Conservation (phyloP, 192 early-diverging fungal genomes). For the Podila clonocystis region DNA sequence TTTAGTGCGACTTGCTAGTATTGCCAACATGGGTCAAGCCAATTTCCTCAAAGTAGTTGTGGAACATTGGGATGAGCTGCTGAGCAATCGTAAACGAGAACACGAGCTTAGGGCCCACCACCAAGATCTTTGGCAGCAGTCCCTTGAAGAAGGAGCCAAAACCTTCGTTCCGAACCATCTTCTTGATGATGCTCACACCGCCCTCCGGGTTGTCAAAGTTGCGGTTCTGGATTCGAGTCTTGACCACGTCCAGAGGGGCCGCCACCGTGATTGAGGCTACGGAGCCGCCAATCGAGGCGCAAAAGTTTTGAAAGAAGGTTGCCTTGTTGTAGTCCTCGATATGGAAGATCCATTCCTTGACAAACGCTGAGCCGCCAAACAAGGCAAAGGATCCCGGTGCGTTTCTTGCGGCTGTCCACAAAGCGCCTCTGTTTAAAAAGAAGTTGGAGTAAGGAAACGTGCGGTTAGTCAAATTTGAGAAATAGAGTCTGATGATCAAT, state of each 20-base stretch:
- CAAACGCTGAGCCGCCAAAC: constrained; percentile 90
- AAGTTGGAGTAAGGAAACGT: background rate
- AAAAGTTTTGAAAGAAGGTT: constrained; percentile 97
- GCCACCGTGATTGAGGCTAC: constrained; percentile 92
- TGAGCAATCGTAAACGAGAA: constrained; percentile 97
- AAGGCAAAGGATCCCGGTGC: constrained; percentile 98
- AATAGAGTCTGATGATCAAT: background rate
- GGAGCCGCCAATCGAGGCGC: constrained; percentile 93
- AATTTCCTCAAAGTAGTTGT: constrained; percentile 51
- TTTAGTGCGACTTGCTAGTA: constrained; percentile 10
- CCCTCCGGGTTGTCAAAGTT: constrained; percentile 88
- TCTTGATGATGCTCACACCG: constrained; percentile 84
- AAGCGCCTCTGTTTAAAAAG: constrained; percentile 71
- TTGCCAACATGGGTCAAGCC: constrained; percentile 26
- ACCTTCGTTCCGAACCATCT: constrained; percentile 94
- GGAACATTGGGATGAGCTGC: constrained; percentile 85
- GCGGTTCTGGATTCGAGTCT: constrained; percentile 96
- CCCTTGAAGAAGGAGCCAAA: constrained; percentile 95
- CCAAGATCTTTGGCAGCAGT: constrained; percentile 81
- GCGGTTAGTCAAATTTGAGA: background rate
- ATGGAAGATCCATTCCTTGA: constrained; percentile 91
- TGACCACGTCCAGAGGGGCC: constrained; percentile 97
- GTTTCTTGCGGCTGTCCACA: constrained; percentile 96
- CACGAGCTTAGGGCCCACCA: constrained; percentile 95
- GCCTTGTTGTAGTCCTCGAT: constrained; percentile 92